These are phyloP conservation scores for Malus sylvestris DNA, from an alignment of 306 rosid genomes.

Conservation along the genomic window DNA sequence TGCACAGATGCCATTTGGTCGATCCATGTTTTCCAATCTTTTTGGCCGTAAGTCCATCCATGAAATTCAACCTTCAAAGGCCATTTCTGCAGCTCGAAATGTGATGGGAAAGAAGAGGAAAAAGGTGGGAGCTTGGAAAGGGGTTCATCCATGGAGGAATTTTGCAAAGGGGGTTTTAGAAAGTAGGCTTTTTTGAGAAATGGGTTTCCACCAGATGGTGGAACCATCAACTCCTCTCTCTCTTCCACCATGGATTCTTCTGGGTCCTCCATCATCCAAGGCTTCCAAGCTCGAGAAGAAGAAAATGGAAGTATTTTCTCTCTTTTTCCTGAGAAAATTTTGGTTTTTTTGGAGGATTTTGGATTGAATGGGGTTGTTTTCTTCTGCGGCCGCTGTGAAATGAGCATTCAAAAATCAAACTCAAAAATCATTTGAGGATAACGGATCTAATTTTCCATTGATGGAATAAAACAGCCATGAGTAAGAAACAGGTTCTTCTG, in stretches of 20 bases:
- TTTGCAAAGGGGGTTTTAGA: conserved; percentile 25
- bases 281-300: background rate
- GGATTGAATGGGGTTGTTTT: too few relatives aligned
- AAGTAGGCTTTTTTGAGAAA: conserved; percentile 23
- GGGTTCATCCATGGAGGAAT: background rate
- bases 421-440: too few relatives aligned
- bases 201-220: conserved; percentile 34
- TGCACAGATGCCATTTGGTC: conserved; percentile 17
- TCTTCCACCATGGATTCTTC: conserved; percentile 14
- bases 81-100: conserved; percentile 4
- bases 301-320: too few relatives aligned
- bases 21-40: conserved; percentile 35
- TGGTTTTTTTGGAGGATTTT: too few relatives aligned
- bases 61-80: conserved; percentile 9
- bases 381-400: too few relatives aligned
- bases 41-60: conserved; percentile 9
- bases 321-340: too few relatives aligned
- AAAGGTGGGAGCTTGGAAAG: background rate
- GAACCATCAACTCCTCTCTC: conserved; percentile 32
- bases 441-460: too few relatives aligned
- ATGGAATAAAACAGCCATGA: too few relatives aligned
- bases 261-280: background rate
- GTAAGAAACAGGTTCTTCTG: too few relatives aligned
- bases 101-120: background rate
- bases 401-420: too few relatives aligned